Base-by-base conservation (phyloP, 495 filamentous ascomycete species). In the Xylaria cubensis region DNA sequence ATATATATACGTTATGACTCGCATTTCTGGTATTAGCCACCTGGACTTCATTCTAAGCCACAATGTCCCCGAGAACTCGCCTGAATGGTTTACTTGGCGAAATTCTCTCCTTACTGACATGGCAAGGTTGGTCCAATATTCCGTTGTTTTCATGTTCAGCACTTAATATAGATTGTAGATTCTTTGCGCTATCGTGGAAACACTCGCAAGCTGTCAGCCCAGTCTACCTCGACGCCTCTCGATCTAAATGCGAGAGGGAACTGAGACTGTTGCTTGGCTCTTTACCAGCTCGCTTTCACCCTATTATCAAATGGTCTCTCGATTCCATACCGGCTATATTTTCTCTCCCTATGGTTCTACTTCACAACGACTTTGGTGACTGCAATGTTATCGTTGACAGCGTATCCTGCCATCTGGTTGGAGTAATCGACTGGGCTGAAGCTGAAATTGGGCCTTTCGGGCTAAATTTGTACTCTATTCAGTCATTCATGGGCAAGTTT, bases 1-100 rank as follows among this genome's bases (percentile, higher is more conserved):
- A 39, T 78, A 75, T 44, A 67, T 82, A 68, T 84, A 84, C 48
- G 42, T 80, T 69, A 82, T 83, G 80, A 79, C 64, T 71, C 78
- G 81, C 64, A 62, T 83, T 67, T 74, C 21, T 24, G 83, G 81
- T 46, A 80, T 83, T 29, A 80, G 75, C 59, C 76, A 81, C 63
- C 70, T 83, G 55, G 76, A 80, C 69, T 80, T 83, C 65, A 75
- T 82, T 67, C 73, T 83, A 51, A 77, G 73, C 56, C 65, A 82
- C 72, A 64, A 66, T 62, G 50, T 77, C 65, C 32, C 21, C 61
- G 24, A 64, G 41, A 64, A 64, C 64, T 67, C 64, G 29, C 48
- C 64, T 67, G 44, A 67, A 67, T 67, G 64, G 63, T 66, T 67
- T 8, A 39, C 46, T 67, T 67, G 64, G 64, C 46, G 64, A 29